These are phyloP conservation scores for Simmondsia chinensis DNA, from an alignment of 148 eudicot genomes.

Conservation along the genomic window DNA sequence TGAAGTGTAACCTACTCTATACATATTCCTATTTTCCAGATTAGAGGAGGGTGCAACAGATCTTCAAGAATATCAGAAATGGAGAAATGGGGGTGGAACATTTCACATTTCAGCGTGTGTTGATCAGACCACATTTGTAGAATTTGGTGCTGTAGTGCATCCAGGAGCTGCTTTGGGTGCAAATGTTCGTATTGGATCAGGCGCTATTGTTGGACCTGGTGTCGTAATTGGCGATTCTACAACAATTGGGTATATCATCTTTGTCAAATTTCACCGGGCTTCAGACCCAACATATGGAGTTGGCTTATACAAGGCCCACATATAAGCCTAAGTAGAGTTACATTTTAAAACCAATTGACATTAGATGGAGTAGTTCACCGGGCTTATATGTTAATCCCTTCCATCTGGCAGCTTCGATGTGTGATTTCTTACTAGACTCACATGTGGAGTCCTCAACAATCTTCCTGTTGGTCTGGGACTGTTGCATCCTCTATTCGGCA, in stretches of 20 bases:
- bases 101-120: slow-evolving; percentile 54
- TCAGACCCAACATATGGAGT: no score
- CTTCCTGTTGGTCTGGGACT: no score
- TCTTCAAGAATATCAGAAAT: slow-evolving; percentile 39
- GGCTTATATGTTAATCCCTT: no score
- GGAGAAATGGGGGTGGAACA: slow-evolving; percentile 81
- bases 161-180: slow-evolving; percentile 49
- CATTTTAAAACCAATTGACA: no score
- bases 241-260: slow-evolving; percentile 53
- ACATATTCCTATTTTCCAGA: slow-evolving; percentile 22
- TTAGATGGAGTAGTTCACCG: no score
- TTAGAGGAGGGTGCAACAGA: slow-evolving; percentile 25
- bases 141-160: slow-evolving; percentile 79
- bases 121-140: slow-evolving; percentile 59
- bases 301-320: no score
- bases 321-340: no score
- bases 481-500: no score
- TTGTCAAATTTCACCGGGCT: neutral
- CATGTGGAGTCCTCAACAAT: no score
- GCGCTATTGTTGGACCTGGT: slow-evolving; percentile 65
- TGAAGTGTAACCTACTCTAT: no score
- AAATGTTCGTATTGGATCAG: slow-evolving; percentile 70
- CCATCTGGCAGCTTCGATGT: no score
- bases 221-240: slow-evolving; percentile 73
- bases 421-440: no score